Conservation (phyloP, 306 rosid genomes). For the Quercus mongolica region DNA sequence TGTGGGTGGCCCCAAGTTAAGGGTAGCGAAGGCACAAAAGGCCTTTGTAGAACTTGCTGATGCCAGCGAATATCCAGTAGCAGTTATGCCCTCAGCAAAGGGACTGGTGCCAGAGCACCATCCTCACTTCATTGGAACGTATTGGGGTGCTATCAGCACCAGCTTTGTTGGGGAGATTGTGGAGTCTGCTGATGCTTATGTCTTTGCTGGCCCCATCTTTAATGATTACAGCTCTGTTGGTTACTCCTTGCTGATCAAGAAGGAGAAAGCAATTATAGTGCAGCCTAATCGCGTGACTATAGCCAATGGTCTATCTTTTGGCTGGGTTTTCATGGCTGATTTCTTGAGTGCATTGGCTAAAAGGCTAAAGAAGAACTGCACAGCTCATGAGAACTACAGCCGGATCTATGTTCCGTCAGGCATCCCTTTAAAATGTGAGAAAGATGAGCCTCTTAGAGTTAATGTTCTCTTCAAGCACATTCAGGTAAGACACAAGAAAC, state of each 20-base stretch:
- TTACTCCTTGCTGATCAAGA: conserved; percentile 72
- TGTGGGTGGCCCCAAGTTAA: conserved; percentile 78
- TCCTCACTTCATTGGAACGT: conserved; percentile 68
- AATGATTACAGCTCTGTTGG: conserved; percentile 93
- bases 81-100: conserved; percentile 82
- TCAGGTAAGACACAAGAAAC: conserved; percentile 34
- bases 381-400: conserved; percentile 66
- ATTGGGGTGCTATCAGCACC: conserved; percentile 89
- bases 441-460: conserved; percentile 66
- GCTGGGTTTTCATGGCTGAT: conserved; percentile 93
- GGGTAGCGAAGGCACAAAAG: conserved; percentile 61
- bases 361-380: conserved; percentile 54
- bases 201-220: conserved; percentile 80
- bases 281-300: conserved; percentile 72
- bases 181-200: conserved; percentile 87
- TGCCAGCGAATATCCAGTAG: conserved; percentile 71
- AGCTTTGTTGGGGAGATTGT: conserved; percentile 78
- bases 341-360: conserved; percentile 65
- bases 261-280: conserved; percentile 65
- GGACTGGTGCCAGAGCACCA: conserved; percentile 79
- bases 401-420: conserved; percentile 71
- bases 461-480: conserved; percentile 81
- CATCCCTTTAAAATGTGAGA: conserved; percentile 47
- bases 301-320: conserved; percentile 74
- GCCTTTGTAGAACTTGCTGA: conserved; percentile 73